phyloP scores from a whole-genome alignment of 495 filamentous ascomycete genomes.

The Daldinia grandis region DNA sequence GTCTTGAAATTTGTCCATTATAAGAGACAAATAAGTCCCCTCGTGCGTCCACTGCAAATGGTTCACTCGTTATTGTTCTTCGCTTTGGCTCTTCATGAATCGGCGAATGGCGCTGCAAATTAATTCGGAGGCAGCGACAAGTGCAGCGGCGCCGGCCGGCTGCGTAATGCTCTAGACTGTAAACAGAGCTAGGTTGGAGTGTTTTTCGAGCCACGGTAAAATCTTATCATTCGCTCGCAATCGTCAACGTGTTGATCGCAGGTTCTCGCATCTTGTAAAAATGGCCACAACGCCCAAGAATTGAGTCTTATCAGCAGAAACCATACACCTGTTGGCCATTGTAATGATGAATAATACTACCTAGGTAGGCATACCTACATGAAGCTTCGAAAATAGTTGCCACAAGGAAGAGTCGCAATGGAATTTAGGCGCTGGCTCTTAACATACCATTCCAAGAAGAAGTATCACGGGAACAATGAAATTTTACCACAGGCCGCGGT shows the following conservation, averaged over 20 bases:
- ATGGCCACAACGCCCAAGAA: constrained; percentile 3
- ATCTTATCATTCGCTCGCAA: constrained; percentile 16
- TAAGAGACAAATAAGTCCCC: background rate
- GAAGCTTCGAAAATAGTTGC: background rate
- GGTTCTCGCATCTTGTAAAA: background rate
- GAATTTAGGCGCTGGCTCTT: constrained; percentile 1
- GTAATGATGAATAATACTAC: background rate
- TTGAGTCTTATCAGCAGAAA: constrained; percentile 5
- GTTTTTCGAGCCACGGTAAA: background rate
- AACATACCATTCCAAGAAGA: constrained; percentile 12
- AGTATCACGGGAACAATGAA: constrained; percentile 4
- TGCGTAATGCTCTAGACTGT: constrained; percentile 6
- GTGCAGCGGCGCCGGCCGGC: constrained; percentile 32
- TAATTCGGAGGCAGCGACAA: background rate
- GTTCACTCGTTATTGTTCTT: background rate
- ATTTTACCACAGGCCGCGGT: constrained; percentile 12
- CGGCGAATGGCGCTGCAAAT: constrained; percentile 7
- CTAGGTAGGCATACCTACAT: background rate
- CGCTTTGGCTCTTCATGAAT: background rate
- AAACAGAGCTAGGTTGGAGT: constrained; percentile 10
- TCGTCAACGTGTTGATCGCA: background rate
- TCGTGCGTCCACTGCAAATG: background rate
- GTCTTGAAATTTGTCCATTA: background rate
- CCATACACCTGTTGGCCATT: background rate
- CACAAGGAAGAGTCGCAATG: background rate